Base-by-base conservation (phyloP, 805 yeast species). In the Kuraishia hungarica region DNA sequence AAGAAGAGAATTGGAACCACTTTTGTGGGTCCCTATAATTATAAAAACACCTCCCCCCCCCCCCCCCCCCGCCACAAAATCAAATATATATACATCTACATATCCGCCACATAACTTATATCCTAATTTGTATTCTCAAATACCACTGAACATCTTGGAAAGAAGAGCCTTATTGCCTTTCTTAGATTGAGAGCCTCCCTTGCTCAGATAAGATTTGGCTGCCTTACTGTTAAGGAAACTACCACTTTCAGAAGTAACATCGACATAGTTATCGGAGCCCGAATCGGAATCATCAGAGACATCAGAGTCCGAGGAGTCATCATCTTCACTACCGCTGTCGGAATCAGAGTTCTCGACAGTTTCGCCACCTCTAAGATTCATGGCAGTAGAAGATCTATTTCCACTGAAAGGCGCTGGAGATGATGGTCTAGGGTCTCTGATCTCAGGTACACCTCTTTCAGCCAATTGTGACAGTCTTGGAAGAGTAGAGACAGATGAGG, bases 371-470 rank as follows among this genome's bases (percentile, higher is more conserved):
- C 15, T 15, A 17, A 15, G n/a, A 35, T 6, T 35, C 43, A 35
- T 17, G 4, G 17, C 11, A 7, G 43, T 13, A 35, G 43, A 35
- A 3, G 43, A 35, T 35, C 43, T 35, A 48, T 39, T 26, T 13
- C 29, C 22, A 19, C 39, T 24, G 50, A 26, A 51, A 17, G 52
- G 19, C 7, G 43, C 22, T 23, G 48, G 49, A 50, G 24, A 20
- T 23, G 15, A 48, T 19, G 23, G 50, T 10, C 54, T 54, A 23
- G 72, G 71, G 50, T 83, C 88, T 55, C 75, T 77, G 0, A 85
- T 89, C 21, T 81, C 87, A 1, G 91, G 91, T 13, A 85, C 76
- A 2, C 89, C 90, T 53, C 84, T 73, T n/a, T 77, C 74, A 3
- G 78, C 83, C 56, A 86, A 69, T 57, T 84, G 87, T 2, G 81